Percentiles rank a stretch among this genome's conserved stretches.
Evolutionary conservation across 73 alveolate species (phyloP).

Genomic region (Tetrahymena borealis): DNA sequence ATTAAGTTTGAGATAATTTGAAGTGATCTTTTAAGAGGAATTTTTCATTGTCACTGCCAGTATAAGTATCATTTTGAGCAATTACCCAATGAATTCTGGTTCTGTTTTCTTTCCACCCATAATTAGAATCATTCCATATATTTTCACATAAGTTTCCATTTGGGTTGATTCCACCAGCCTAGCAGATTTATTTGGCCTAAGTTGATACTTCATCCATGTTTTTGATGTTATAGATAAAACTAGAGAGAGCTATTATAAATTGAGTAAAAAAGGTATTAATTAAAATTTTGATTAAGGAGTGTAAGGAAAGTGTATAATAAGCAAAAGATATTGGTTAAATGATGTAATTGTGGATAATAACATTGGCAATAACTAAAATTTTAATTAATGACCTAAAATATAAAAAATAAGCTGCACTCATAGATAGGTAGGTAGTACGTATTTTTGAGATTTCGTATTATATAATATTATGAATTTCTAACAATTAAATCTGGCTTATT

Average conservation of each 20-base stretch:
- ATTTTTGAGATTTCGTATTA: too few species aligned
- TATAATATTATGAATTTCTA: too few species aligned
- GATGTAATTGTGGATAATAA: too few species aligned
- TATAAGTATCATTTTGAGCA: background rate
- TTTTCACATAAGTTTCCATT: background rate
- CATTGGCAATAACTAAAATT: too few species aligned
- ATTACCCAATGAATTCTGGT: background rate
- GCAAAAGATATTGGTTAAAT: too few species aligned
- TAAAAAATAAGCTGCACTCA: too few species aligned
- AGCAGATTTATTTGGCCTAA: background rate
- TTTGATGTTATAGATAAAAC: background rate
- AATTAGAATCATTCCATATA: background rate
- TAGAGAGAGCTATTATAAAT: background rate
- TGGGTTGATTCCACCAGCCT: background rate
- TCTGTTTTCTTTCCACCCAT: background rate
- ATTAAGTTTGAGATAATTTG: background rate
- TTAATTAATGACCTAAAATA: too few species aligned
- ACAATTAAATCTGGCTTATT: too few species aligned
- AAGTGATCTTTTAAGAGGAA: background rate
- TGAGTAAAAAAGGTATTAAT: background rate
- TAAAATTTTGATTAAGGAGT: too few species aligned
- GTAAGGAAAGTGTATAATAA: too few species aligned
- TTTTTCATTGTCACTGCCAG: background rate
- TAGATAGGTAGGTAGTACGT: too few species aligned
- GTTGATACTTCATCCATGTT: background rate